Conservation (phyloP, 2,329 filamentous ascomycete species). For the Aspergillus aculeatinus region DNA sequence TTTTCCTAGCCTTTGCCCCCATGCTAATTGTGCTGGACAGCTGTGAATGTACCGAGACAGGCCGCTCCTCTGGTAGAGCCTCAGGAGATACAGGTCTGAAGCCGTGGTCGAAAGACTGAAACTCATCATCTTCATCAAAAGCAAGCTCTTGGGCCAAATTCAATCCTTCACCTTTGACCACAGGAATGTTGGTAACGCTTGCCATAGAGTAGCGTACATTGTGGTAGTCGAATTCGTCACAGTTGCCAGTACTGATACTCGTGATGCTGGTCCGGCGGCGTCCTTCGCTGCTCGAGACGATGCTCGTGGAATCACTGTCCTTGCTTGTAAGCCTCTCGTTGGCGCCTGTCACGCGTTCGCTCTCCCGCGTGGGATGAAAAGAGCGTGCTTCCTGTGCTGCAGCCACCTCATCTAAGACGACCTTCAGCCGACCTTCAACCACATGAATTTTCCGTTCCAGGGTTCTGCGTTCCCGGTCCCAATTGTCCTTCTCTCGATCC, state of each 20-base stretch:
- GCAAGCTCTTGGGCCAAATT: slow-evolving; percentile 90
- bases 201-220: slow-evolving; percentile 71
- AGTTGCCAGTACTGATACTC: slow-evolving; percentile 42
- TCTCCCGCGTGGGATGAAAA: slow-evolving; percentile 46
- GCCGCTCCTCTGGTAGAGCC: slow-evolving; percentile 45
- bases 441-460: slow-evolving; percentile 84
- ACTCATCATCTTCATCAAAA: slow-evolving; percentile 73
- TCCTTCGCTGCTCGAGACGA: slow-evolving; percentile 66
- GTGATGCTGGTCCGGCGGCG: slow-evolving; percentile 60
- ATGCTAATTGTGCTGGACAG: slow-evolving; percentile 35
- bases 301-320: slow-evolving; percentile 68
- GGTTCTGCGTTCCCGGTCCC: slow-evolving; percentile 79
- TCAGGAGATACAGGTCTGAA: slow-evolving; percentile 59
- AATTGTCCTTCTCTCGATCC: slow-evolving; percentile 78
- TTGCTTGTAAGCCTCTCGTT: slow-evolving; percentile 58
- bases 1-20: slow-evolving; percentile 44
- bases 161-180: slow-evolving; percentile 62
- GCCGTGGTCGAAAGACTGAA: slow-evolving; percentile 64
- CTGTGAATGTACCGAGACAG: slow-evolving; percentile 42
- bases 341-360: slow-evolving; percentile 60
- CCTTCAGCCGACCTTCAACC: slow-evolving; percentile 81
- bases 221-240: slow-evolving; percentile 48
- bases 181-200: slow-evolving; percentile 55
- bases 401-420: slow-evolving; percentile 78
- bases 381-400: slow-evolving; percentile 36